phyloP scores from a whole-genome alignment of 495 filamentous ascomycete genomes.

The Trichoderma orchidacearum region DNA sequence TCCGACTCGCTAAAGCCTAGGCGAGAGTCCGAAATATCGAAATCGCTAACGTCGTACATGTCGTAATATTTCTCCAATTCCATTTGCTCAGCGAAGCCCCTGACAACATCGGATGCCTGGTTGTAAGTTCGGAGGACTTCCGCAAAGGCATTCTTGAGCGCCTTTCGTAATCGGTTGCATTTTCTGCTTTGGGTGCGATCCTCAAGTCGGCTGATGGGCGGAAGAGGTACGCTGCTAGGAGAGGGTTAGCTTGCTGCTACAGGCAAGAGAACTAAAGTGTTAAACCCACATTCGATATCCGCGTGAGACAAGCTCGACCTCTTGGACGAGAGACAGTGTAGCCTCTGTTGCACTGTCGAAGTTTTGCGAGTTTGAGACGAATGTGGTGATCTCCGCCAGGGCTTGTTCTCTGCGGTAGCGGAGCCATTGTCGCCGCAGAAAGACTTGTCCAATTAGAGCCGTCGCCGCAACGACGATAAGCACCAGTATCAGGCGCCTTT shows the following conservation, averaged over 20 bases:
- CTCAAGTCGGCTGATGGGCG: slow-evolving; percentile 72
- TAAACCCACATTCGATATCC: slow-evolving; percentile 77
- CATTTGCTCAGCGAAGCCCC: slow-evolving; percentile 57
- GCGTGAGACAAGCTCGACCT: slow-evolving; percentile 88
- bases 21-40: slow-evolving; percentile 58
- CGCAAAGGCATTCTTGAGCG: slow-evolving; percentile 52
- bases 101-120: slow-evolving; percentile 49
- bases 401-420: slow-evolving; percentile 69
- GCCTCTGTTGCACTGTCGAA: slow-evolving; percentile 72
- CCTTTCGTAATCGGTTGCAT: slow-evolving; percentile 64
- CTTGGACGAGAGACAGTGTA: slow-evolving; percentile 78
- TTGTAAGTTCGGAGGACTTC: slow-evolving; percentile 57
- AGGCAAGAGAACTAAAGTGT: background rate
- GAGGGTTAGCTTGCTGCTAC: slow-evolving; percentile 24
- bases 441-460: slow-evolving; percentile 50
- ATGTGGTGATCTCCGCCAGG: slow-evolving; percentile 54
- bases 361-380: slow-evolving; percentile 65
- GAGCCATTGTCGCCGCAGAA: slow-evolving; percentile 70
- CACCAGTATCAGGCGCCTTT: slow-evolving; percentile 43
- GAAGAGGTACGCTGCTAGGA: slow-evolving; percentile 65
- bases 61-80: slow-evolving; percentile 85
- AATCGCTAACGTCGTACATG: slow-evolving; percentile 76
- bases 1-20: slow-evolving; percentile 45
- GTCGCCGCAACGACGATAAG: slow-evolving; percentile 41
- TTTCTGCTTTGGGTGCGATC: slow-evolving; percentile 63